Percentiles rank a stretch among this genome's conserved stretches.
Conservation (phyloP, 768 basidiomycete genomes). For the Tylopilus subfusipes region DNA sequence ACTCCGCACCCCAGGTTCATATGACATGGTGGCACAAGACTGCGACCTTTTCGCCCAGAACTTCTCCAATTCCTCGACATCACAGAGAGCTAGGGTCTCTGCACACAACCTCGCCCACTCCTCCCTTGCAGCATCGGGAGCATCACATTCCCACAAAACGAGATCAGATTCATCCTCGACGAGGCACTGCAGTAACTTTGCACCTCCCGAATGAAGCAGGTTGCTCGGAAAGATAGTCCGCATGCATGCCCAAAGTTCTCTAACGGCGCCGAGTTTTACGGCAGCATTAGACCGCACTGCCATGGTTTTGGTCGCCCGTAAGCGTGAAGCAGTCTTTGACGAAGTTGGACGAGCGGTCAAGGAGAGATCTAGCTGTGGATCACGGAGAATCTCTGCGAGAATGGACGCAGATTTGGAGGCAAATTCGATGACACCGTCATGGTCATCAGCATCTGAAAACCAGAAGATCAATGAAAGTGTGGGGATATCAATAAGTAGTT, state of each 20-base stretch:
- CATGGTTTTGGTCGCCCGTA: constrained; percentile 1
- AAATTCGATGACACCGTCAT: constrained; percentile 38
- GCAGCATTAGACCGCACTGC: constrained; percentile 37
- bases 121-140: constrained; percentile 42
- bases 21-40: constrained; percentile 27
- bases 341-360: constrained; percentile 22
- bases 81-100: constrained; percentile 49
- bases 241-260: constrained; percentile 54
- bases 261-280: constrained; percentile 55
- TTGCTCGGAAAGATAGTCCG: constrained; percentile 40
- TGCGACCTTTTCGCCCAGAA: constrained; percentile 46
- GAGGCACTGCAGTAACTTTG: constrained; percentile 47
- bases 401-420: constrained; percentile 40
- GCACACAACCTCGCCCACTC: constrained; percentile 63
- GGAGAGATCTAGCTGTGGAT: constrained; percentile 43
- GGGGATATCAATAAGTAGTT: constrained; percentile 4
- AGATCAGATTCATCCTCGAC: constrained; percentile 46
- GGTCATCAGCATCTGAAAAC: constrained; percentile 42
- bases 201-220: constrained; percentile 42
- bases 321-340: constrained; percentile 4
- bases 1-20: constrained; percentile 41
- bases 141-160: constrained; percentile 40
- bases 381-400: constrained; percentile 47
- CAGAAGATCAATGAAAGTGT: constrained; percentile 4
- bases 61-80: constrained; percentile 41